Evolutionary conservation across 2,329 filamentous ascomycete species (phyloP), one percentile per base, ranked within the genome.

Genomic region (Penicillium verrucosum): DNA sequence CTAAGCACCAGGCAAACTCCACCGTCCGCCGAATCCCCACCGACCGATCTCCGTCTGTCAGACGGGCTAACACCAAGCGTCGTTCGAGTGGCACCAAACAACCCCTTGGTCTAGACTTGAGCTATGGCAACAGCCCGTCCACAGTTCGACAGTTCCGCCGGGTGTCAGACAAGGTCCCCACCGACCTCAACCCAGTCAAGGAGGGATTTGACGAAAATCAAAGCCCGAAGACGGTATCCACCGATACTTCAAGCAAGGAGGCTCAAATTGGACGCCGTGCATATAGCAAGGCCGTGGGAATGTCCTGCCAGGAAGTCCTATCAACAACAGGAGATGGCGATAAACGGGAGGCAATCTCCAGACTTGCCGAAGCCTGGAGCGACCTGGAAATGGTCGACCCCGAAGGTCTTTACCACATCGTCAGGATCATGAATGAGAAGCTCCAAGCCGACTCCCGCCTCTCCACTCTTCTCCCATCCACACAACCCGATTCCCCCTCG

Each of bases 81-180:
- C 68, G 72, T 41, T 76, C 76, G 10, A 80, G 77, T 55, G 80
- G 80, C 2, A 74, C 84, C 1, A 92, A 90, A 74, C 87, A 90
- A 62, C 92, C 93, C 0, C 81, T 97, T 2, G 91, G 92, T 54
- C 83, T 94, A 1, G 91, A 97, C 68, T 87, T 96, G 80, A 95
- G 89, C 6, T 97, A 95, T 75, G 94, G 93, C 50, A 97, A 97
- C 73, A 89, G 88, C 8, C 90, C 90, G 1, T 97, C 93, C 1
- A 96, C 92, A 16, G 90, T 96, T 63, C 88, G 92, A 53, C 87
- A 96, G 51, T 97, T 97, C 79, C 89, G 90, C 61, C 86, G 93
- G 25, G 91, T 96, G 0, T 94, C 92, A 0, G 89, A 90, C 66
- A 78, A 80, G 81, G 65, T 85, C 80, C 23, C 68, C 3, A 54